Base-by-base conservation (phyloP, 495 filamentous ascomycete species). In the Podospora sp. region DNA sequence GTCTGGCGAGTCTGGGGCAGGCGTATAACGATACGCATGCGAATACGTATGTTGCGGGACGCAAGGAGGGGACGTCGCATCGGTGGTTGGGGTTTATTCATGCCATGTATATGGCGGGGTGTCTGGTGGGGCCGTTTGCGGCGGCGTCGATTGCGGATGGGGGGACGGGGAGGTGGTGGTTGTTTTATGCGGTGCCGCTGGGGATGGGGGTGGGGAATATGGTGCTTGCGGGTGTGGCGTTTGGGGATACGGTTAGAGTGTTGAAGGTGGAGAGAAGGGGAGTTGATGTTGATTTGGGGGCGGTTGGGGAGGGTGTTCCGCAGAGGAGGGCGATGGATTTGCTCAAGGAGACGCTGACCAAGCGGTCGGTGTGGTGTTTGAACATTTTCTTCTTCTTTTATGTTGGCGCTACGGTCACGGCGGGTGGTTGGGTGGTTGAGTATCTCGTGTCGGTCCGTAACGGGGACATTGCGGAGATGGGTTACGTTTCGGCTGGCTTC, bases 401-500 rank as follows among this genome's bases (percentile, higher is more conserved):
- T 67, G 73, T 83, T 1, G 84, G 83, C 0, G 79, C 76, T 6
- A 71, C 67, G 14, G 73, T 82, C 8, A 83, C 82, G 12, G 79
- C 82, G 12, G 79, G 80, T 7, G 83, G 84, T 62, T 81, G 77
- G 78, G 75, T 81, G 0, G 89, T 92, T 36, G 87, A 89, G 24
- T 92, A 90, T 76, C 75, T 92, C 53, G 87, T 91, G 60, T 85
- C 76, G 40, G 88, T 89, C 67, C 87, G 90, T 5, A 77, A 84
- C 60, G 89, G 88, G 11, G 79, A 86, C 40, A 84, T 90, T 77
- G 5, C 84, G n/a, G n/a, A n/a, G n/a, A n/a, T 90, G 18, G 90
- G 90, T 21, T 92, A 91, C 71, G 88, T 92, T 24, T 90, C 89
- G 18, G 82, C 89, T 0, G 89, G 88, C 8, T 90, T 90, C 73